A percentile compares a stretch with the other conserved stretches of the same genome.
Conservation (phyloP, 306 rosid genomes). For the Prunus campanulata region DNA sequence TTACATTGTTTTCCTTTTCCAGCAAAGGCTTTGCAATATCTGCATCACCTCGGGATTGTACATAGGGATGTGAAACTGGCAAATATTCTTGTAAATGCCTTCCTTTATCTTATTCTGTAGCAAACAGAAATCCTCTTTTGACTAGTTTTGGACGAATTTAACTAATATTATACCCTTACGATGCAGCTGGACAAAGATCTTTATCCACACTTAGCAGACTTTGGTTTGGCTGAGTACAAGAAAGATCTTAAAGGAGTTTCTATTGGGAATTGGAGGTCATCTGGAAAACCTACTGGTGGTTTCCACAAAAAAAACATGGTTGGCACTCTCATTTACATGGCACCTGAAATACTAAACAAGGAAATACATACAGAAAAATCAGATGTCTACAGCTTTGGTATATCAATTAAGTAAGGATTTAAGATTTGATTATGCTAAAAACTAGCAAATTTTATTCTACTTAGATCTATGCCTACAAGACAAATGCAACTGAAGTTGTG, state of each 20-base stretch:
- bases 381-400: slow-evolving; percentile 88
- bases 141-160: neutral
- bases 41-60: too few relatives aligned
- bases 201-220: slow-evolving; percentile 76
- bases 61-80: too few relatives aligned
- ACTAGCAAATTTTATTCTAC: slow-evolving; percentile 1
- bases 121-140: neutral
- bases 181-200: slow-evolving; percentile 77
- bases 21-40: too few relatives aligned
- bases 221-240: slow-evolving; percentile 87
- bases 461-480: neutral
- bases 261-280: slow-evolving; percentile 76
- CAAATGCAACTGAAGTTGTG: neutral
- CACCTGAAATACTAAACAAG: slow-evolving; percentile 90
- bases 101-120: slow-evolving; percentile 16
- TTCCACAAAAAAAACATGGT: slow-evolving; percentile 93
- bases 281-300: slow-evolving; percentile 97
- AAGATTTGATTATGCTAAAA: neutral
- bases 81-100: too few relatives aligned
- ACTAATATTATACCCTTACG: slow-evolving; percentile 20
- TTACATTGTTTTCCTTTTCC: too few relatives aligned
- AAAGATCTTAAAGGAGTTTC: slow-evolving; percentile 60
- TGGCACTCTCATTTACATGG: slow-evolving; percentile 91
- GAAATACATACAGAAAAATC: slow-evolving; percentile 79
- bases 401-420: slow-evolving; percentile 72